These are phyloP conservation scores for Raffaelea deltoideospora DNA, from an alignment of 2,329 filamentous ascomycete genomes.

Conservation along the genomic window DNA sequence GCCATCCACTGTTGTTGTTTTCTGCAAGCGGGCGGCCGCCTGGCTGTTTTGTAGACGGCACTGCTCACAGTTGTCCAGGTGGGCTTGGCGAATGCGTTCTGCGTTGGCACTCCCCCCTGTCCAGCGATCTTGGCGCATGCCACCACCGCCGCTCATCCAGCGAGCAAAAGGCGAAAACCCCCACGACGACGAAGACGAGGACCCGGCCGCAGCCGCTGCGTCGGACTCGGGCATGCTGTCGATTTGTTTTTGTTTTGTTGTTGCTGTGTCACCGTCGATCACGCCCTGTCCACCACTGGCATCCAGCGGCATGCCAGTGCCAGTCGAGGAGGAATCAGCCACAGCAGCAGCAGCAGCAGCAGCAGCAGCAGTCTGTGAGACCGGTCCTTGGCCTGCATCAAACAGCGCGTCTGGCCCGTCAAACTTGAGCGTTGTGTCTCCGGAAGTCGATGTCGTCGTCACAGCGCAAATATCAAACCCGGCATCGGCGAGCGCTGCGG, in stretches of 20 bases:
- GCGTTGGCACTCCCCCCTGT: not conserved
- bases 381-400: not conserved
- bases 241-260: conserved; percentile 5
- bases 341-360: not conserved
- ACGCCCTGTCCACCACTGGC: not conserved
- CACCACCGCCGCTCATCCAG: conserved; percentile 6
- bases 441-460: conserved; percentile 19
- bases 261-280: not conserved
- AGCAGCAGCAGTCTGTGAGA: not conserved
- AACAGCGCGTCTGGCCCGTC: not conserved
- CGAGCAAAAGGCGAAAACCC: conserved; percentile 6
- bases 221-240: not conserved
- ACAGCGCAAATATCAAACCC: conserved; percentile 44
- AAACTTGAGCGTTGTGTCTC: conserved; percentile 10
- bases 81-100: conserved; percentile 13
- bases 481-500: conserved; percentile 32
- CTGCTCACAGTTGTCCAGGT: conserved; percentile 28
- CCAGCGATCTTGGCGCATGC: not conserved
- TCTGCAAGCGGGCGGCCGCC: not conserved
- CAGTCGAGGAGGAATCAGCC: not conserved
- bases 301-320: not conserved
- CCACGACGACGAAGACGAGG: conserved; percentile 2
- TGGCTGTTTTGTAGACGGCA: conserved; percentile 15
- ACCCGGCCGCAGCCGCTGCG: not conserved
- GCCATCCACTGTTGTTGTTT: not conserved